Evolutionary conservation across 2,329 filamentous ascomycete genomes (phyloP).

Genomic region (Aspergillus costaricaensis): DNA sequence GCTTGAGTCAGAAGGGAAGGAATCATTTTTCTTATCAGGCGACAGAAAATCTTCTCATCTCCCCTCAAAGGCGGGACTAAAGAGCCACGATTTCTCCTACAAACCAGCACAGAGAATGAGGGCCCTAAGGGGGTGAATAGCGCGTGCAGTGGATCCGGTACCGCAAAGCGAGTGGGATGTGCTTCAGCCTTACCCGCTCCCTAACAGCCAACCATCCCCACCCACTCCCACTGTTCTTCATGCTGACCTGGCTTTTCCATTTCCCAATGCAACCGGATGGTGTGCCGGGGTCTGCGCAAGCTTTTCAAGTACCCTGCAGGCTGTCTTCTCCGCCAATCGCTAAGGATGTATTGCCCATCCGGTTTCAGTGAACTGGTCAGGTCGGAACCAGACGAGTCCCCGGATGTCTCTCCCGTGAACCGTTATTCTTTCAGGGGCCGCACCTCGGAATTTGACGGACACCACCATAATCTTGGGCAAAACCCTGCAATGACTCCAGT

Average conservation of each 20-base stretch:
- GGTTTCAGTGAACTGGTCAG: not conserved
- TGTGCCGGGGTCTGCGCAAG: not conserved
- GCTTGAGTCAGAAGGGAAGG: not conserved
- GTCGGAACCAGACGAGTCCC: not conserved
- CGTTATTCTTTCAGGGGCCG: not conserved
- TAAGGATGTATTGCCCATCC: not conserved
- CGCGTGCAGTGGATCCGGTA: not conserved
- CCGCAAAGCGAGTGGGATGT: not conserved
- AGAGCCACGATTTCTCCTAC: not conserved
- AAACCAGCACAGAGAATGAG: not conserved
- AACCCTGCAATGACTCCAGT: not conserved
- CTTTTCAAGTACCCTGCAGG: not conserved
- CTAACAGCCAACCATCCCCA: conserved; percentile 3
- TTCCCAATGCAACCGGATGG: not conserved
- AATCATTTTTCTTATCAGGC: not conserved
- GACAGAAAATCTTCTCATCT: not conserved
- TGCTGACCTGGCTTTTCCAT: not conserved
- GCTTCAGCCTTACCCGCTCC: conserved; percentile 10
- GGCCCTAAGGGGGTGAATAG: not conserved
- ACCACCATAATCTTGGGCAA: not conserved
- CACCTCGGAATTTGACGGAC: not conserved
- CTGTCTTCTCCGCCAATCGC: not conserved
- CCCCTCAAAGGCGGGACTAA: not conserved
- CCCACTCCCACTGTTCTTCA: not conserved
- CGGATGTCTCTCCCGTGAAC: not conserved